Evolutionary conservation across 805 yeast genomes (phyloP), one percentile per base, ranked within the genome.

Genomic region (Jamesozyma jinghongensis): DNA sequence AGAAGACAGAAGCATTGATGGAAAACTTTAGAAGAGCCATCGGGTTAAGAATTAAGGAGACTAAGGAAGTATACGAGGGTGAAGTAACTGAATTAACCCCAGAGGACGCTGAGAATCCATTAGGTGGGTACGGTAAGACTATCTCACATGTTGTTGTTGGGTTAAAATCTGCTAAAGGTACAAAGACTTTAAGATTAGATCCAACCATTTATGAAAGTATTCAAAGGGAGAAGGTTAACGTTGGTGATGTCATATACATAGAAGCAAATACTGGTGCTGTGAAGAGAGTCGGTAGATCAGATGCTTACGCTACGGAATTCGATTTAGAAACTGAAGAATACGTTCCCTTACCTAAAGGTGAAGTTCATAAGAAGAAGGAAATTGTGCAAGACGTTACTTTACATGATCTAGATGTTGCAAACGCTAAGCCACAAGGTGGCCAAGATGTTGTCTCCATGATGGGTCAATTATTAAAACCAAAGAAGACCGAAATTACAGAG

Each of bases 321-420:
- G 99, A 92, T 65, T 75, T 94, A 45, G 97, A 92, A 71, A 96
- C 97, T 20, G 97, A 94, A 66, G 97, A 92, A 66, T 92, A 92
- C 63, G 97, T 92, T 18, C 96, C 98, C 33, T 73, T 94, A 54
- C 99, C 99, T 46, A 94, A 92, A 68, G 98, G 98, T 40, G 99
- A 92, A 64, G 95, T 92, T 34, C 98, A 92, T 69, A 88, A 90
- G 62, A 87, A 92, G 73, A 92, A 92, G 63, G 97, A 92, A 65
- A 87, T 90, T 53, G 95, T 92, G 17, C 99, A 92, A 68, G 97
- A 92, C 52, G 96, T 92, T 34, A 85, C 97, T 3, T 73, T 92
- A 53, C 97, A 92, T 62, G 99, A 92, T 62, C 73, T 92, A 59
- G 99, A 92, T 63, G 83, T 86, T 43, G 97, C 97, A 37, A 92